Base-by-base conservation (phyloP, 2,329 filamentous ascomycete species). In the Fusarium sp. region DNA sequence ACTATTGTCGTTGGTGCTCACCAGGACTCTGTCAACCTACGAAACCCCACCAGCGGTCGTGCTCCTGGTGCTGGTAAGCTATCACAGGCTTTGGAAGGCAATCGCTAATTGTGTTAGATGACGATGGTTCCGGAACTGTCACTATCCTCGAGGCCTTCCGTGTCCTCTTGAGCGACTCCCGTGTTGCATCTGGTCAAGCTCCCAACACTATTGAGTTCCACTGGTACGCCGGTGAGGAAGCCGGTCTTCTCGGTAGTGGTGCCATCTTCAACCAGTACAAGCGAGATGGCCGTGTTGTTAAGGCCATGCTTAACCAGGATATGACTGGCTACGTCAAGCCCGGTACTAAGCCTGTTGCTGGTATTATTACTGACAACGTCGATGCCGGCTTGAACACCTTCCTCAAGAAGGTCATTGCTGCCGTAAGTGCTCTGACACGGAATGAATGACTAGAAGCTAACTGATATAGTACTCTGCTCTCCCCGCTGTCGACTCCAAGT, bases 161-260 rank as follows among this genome's bases (percentile, higher is more conserved):
- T 13, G 91, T 92, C 44, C 83, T 95, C 13, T 83, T 94, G 52
- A 85, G 85, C 59, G 88, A 89, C 36, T 81, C 88, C 10, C 84
- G 87, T 41, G 84, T 94, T 57, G 81, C 87, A 6, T 81, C 84
- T 18, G 91, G 91, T 36, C 84, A 78, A 34, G 80, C 81, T 87
- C 61, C 88, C 65, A 94, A 95, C 77, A 93, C 91, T 0, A 80
- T 96, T 61, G 92, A 96, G 80, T 95, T 95, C 78, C 92, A 95
- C 77, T 96, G 92, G 92, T 95, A 94, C 79, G 90, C 89, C 5
- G 92, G 91, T 2, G 92, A 96, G 73, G 92, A 96, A 76, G 91
- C 90, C 10, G 92, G 92, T 15, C 82, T 96, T 41, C 85, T 95
- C 1, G 92, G 92, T 46, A 92, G 89, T 59, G 91, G 92, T 31